Evolutionary conservation across 148 eudicot species (phyloP), one percentile per base, ranked within the genome.

Genomic region (Heliamphora exappendiculata): DNA sequence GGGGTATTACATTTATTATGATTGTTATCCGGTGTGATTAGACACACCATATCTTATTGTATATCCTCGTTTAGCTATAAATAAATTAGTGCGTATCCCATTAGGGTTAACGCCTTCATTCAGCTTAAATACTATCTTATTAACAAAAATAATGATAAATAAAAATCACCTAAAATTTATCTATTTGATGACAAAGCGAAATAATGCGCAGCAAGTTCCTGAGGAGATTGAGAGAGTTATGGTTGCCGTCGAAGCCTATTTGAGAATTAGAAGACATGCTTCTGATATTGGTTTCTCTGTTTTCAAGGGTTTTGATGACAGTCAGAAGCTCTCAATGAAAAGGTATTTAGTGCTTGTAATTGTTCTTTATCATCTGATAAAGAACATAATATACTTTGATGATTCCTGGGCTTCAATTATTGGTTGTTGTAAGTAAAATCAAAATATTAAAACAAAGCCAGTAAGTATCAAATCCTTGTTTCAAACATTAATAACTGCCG

Each of bases 211-310:
- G 98, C 99, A 96, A 91, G 94, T 93, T 63, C 99, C 99, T 1
- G 99, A 96, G 75, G 99, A 96, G 89, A 82, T 96, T 39, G 97
- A 93, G 57, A 87, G 94, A 80, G 88, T 96, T 71, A 86, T 91
- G 89, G 89, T 88, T 76, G 93, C 94, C 14, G 83, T 93, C 75
- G 91, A 96, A 79, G 93, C 98, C 51, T 96, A 96, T 86, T 82
- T 96, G 80, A 87, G 94, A 80, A 93, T 96, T 65, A 83, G 99
- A 82, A 83, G 86, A 51, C 91, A 67, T 76, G 85, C 86, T 77
- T 82, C 89, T 63, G 94, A 96, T 78, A 76, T 79, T 72, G 99
- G 98, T 69, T 82, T 90, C 75, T 89, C 94, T 60, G 86, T 84
- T 37, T 96, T 91, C 76, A 87, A 89, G 79, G 86, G 87, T 63